Base-by-base conservation (phyloP, 2,329 filamentous ascomycete species). In the Aspergillus chevalieri region DNA sequence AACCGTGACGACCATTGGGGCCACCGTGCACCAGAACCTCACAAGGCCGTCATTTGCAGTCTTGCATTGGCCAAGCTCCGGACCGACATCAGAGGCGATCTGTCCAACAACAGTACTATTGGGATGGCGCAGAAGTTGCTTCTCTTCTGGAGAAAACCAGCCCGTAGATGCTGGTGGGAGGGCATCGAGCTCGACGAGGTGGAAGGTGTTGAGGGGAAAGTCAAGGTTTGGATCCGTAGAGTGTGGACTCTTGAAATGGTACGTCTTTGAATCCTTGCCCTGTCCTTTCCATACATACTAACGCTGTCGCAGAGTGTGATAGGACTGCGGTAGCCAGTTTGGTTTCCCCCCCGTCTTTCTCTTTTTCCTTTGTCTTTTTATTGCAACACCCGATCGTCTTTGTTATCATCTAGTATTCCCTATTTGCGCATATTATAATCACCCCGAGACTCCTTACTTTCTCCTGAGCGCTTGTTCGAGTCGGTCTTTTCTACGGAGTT, bases 161-260 rank as follows among this genome's bases (percentile, higher is more conserved):
- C 93, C 12, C 79, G 93, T 53, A 82, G 93, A 68, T 98, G 93
- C 77, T 98, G 93, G 93, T 98, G 93, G 93, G 93, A 98, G 69
- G 93, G 93, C 21, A 87, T 98, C 34, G 91, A 97, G 68, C 78
- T 98, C 42, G 83, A 93, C 15, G 79, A 88, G 57, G 87, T 98
- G 10, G 89, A 94, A 46, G 93, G 93, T 12, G 86, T 97, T 6
- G 83, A 95, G 46, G 92, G 91, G 47, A 89, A 85, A 67, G 78
- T 98, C 59, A 98, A 98, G 74, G 90, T 98, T 51, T 98, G 93
- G 93, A 97, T 98, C 67, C 81, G 93, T 65, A 82, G 93, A 62
- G 93, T 98, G 52, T 98, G 93, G 93, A 98, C 93, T 52, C 79
- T 98, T 51, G 93, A 98, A 78, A 98, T 98, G 82, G 82, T 84